phyloP scores from a whole-genome alignment of 164 flowering plant species.

The Magnolia officinalis region DNA sequence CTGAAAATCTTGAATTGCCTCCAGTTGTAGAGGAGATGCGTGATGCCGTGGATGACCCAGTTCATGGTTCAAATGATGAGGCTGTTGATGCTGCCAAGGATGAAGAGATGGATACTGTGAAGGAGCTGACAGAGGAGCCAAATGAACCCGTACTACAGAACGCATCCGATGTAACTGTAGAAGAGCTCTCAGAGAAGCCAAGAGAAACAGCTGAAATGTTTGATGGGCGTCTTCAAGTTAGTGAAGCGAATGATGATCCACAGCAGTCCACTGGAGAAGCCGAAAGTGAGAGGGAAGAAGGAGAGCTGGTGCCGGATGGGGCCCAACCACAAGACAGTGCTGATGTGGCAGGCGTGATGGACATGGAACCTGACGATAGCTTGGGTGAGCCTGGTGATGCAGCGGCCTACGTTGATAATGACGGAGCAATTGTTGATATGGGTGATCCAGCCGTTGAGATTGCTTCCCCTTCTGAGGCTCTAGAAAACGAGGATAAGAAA shows the following conservation, averaged over 20 bases:
- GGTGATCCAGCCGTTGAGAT: conserved; percentile 28
- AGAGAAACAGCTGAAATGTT: conserved; percentile 25
- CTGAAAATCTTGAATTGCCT: conserved; percentile 24
- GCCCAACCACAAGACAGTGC: conserved; percentile 32
- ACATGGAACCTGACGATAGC: conserved; percentile 38
- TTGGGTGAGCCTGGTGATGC: conserved; percentile 33
- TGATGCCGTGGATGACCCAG: conserved; percentile 35
- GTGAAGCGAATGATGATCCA: conserved; percentile 31
- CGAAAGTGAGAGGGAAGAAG: conserved; percentile 76
- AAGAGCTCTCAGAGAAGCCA: conserved; percentile 34
- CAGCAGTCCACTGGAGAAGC: conserved; percentile 30
- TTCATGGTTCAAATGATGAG: conserved; percentile 31
- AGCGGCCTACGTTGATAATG: conserved; percentile 1
- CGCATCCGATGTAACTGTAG: conserved; percentile 17
- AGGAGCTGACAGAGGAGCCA: conserved; percentile 30
- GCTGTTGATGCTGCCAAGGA: conserved; percentile 41
- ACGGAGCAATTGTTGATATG: conserved; percentile 1
- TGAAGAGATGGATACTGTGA: conserved; percentile 23
- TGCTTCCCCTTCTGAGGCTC: conserved; percentile 23
- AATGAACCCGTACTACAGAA: conserved; percentile 26
- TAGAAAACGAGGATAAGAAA: conserved; percentile 36
- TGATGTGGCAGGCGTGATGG: conserved; percentile 13
- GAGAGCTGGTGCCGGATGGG: conserved; percentile 57
- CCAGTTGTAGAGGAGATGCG: conserved; percentile 27
- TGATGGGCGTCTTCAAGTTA: conserved; percentile 39